These are phyloP conservation scores for Clonostachys sp. DNA, from an alignment of 2,329 filamentous ascomycete genomes.

Conservation along the genomic window DNA sequence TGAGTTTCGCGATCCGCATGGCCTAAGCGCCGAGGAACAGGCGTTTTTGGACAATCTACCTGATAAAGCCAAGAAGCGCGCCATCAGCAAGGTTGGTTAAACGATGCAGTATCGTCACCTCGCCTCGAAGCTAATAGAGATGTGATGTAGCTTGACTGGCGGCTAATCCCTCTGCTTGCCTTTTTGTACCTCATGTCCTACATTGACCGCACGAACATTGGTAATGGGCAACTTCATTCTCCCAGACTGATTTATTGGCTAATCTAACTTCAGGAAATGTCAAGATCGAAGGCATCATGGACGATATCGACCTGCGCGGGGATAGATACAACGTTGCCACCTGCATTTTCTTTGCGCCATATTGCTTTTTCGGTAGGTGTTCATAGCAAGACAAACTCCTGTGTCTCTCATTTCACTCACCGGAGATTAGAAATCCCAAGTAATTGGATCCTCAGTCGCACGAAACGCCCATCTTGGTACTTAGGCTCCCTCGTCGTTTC, in stretches of 20 bases:
- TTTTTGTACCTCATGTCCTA: slow-evolving; percentile 1
- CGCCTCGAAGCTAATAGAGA: neutral
- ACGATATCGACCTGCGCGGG: slow-evolving; percentile 51
- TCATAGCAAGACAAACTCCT: neutral
- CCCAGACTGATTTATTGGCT: neutral
- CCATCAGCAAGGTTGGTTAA: neutral
- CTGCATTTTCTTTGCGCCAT: slow-evolving; percentile 15
- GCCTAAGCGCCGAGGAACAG: neutral
- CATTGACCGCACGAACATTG: slow-evolving; percentile 1
- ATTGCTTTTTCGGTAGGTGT: neutral
- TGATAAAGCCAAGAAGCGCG: neutral
- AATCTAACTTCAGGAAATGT: slow-evolving; percentile 44
- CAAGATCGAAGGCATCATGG: slow-evolving; percentile 54
- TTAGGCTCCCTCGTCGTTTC: slow-evolving; percentile 78
- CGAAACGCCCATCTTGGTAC: slow-evolving; percentile 48
- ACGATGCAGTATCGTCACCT: neutral
- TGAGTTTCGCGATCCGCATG: neutral
- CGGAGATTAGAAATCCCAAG: slow-evolving; percentile 31
- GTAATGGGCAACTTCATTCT: neutral
- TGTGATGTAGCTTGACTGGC: neutral
- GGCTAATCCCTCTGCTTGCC: neutral
- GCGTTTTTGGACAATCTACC: neutral
- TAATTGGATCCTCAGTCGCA: slow-evolving; percentile 14
- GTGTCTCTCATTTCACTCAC: slow-evolving; percentile 25
- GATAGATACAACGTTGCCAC: slow-evolving; percentile 55